Evolutionary conservation across 345 rosid species (phyloP).

Genomic region (Rhodomyrtus tomentosa): DNA sequence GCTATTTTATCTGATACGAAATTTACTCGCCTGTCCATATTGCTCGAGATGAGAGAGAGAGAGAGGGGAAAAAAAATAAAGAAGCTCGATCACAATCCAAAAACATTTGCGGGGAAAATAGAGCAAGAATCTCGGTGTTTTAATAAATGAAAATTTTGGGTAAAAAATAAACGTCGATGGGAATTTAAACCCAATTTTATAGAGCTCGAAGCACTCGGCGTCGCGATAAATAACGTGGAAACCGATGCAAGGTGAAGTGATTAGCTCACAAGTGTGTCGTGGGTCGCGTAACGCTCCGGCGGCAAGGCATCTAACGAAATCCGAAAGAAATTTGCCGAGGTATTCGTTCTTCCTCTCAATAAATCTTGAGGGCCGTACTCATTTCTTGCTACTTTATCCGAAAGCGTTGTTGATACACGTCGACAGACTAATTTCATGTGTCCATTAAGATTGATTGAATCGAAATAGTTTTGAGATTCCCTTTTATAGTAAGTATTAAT

Average conservation of each 20-base stretch:
- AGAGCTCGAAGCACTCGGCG: too few relatives aligned
- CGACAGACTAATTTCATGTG: too few relatives aligned
- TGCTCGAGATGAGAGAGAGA: not conserved
- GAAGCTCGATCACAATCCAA: accelerated
- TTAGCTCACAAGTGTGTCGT: accelerated
- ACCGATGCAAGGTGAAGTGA: too few relatives aligned
- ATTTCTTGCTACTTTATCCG: accelerated
- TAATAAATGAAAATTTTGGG: accelerated
- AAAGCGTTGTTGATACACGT: not conserved
- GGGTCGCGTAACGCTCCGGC: accelerated
- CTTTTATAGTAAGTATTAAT: too few relatives aligned
- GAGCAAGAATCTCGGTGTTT: not conserved
- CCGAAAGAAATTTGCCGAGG: accelerated
- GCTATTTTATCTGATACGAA: not conserved
- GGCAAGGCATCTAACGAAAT: accelerated
- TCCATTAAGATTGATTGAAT: too few relatives aligned
- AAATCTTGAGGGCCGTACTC: accelerated
- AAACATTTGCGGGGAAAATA: not conserved
- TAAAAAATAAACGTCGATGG: accelerated
- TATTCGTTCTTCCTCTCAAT: accelerated
- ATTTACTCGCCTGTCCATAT: accelerated
- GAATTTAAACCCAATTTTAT: not conserved
- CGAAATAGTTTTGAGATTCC: too few relatives aligned
- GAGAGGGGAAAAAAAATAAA: not conserved
- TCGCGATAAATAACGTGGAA: too few relatives aligned